Evolutionary conservation across 1,139 yeast genomes (phyloP), one percentile per base, ranked within the genome.

Genomic region (Debaryomyces subglobosus): DNA sequence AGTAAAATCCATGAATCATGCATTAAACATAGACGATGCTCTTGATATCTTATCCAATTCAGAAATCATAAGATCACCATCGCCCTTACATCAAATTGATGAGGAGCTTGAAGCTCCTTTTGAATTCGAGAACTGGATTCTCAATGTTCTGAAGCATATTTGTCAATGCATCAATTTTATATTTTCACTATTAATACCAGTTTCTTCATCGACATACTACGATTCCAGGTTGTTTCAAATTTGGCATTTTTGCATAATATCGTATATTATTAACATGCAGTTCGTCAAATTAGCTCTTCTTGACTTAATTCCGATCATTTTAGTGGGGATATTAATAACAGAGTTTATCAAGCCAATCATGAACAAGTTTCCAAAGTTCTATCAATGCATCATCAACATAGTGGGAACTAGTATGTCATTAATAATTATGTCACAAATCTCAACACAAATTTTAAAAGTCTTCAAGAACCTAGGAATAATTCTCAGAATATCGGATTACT

Each of bases 401-500:
- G 29, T 63, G 3, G 74, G 77, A 1, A 59, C 71, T 4, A 25
- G 55, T 7, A 62, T 55, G 40, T 68, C 74, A 7, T 55, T 71
- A 23, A 40, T 71, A 2, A 50, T 71, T 4, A 59, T 71, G 9
- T 64, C 75, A 2, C 52, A 60, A 15, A 61, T 70, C 35, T 69
- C 77, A 2, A 51, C 62, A 4, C 39, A 59, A 7, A 59, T 71
- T 2, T 58, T 75, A 27, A 64, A 61, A 40, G 49, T 70, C 2
- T 56, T 74, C 29, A 72, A 73, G 51, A 75, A 75, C 49, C 59
- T 69, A 36, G 80, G 79, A 1, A 42, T 69, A 5, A 60, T 75
- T 18, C 59, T 75, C 61, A 57, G 56, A 39, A 65, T 74, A 12
- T 67, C 74, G 9, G 79, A 75, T 44, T 74, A 72, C 48, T 50